These are phyloP conservation scores for Anacardium occidentale DNA, from an alignment of 345 rosid species.

Conservation along the genomic window DNA sequence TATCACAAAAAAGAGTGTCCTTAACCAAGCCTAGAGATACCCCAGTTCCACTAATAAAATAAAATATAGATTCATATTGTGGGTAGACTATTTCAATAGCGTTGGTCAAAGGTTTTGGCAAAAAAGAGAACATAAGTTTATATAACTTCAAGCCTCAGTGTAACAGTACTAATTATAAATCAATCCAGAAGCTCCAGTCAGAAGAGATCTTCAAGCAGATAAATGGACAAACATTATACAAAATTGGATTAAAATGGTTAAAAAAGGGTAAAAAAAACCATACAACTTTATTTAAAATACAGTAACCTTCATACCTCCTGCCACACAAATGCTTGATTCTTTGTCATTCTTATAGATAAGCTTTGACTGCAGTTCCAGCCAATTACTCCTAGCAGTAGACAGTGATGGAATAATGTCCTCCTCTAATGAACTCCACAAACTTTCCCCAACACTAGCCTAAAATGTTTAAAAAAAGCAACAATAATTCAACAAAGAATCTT, in stretches of 20 bases:
- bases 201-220: not conserved
- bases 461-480: slow-evolving; percentile 17
- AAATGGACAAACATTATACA: not conserved
- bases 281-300: slow-evolving; percentile 22
- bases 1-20: not conserved
- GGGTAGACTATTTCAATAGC: not conserved
- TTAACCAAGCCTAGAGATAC: not conserved
- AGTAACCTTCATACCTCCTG: slow-evolving; percentile 85
- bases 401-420: slow-evolving; percentile 83
- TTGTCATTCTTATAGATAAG: slow-evolving; percentile 55
- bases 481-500: slow-evolving; percentile 16
- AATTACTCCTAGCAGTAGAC: slow-evolving; percentile 68
- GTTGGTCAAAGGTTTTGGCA: slow-evolving; percentile 1
- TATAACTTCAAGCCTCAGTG: slow-evolving; percentile 2
- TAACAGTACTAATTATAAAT: not conserved
- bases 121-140: not conserved
- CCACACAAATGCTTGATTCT: slow-evolving; percentile 87
- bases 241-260: not conserved
- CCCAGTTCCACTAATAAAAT: not conserved
- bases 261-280: not conserved
- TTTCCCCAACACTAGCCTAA: slow-evolving; percentile 75
- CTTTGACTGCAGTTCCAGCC: slow-evolving; percentile 94
- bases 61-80: not conserved
- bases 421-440: slow-evolving; percentile 82
- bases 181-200: not conserved